These are phyloP conservation scores for Leccinum fibrillosum DNA, from an alignment of 768 basidiomycete genomes.

Conservation along the genomic window DNA sequence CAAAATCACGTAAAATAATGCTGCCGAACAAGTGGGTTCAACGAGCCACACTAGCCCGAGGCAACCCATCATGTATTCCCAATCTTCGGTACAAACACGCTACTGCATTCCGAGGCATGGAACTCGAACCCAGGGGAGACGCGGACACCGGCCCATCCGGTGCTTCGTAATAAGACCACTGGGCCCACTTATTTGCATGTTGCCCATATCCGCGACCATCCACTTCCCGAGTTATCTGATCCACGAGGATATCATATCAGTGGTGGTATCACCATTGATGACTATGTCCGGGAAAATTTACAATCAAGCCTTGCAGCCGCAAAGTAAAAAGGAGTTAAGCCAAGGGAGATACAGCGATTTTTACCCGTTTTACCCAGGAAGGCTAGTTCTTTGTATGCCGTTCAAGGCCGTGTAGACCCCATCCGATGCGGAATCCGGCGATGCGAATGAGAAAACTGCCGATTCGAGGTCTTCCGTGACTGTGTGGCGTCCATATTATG, in stretches of 20 bases:
- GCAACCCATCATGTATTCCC: slow-evolving; percentile 45
- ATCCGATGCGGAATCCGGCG: slow-evolving; percentile 24
- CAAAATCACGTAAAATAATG: slow-evolving; percentile 2
- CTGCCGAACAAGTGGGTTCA: slow-evolving; percentile 17
- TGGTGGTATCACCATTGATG: slow-evolving; percentile 26
- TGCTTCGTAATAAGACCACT: slow-evolving; percentile 26
- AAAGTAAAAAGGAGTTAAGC: slow-evolving; percentile 30
- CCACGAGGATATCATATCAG: slow-evolving; percentile 32
- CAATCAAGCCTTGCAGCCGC: slow-evolving; percentile 26
- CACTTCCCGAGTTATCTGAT: slow-evolving; percentile 31
- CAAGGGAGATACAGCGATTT: slow-evolving; percentile 54
- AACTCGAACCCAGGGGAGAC: slow-evolving; percentile 48
- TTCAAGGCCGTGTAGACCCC: slow-evolving; percentile 20
- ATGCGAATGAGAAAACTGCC: slow-evolving; percentile 5
- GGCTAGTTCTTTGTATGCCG: slow-evolving; percentile 37
- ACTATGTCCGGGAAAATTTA: slow-evolving; percentile 35
- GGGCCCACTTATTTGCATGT: slow-evolving; percentile 16
- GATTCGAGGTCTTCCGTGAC: slow-evolving; percentile 10
- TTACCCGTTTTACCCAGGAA: slow-evolving; percentile 36
- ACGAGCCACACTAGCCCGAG: slow-evolving; percentile 26
- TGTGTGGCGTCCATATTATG: slow-evolving; percentile 8
- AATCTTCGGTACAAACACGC: slow-evolving; percentile 34
- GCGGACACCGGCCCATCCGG: slow-evolving; percentile 26
- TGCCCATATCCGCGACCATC: slow-evolving; percentile 33
- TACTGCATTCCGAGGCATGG: slow-evolving; percentile 50